Evolutionary conservation across 2,329 filamentous ascomycete species (phyloP), one percentile per base, ranked within the genome.

Genomic region (Fusarium sp.): DNA sequence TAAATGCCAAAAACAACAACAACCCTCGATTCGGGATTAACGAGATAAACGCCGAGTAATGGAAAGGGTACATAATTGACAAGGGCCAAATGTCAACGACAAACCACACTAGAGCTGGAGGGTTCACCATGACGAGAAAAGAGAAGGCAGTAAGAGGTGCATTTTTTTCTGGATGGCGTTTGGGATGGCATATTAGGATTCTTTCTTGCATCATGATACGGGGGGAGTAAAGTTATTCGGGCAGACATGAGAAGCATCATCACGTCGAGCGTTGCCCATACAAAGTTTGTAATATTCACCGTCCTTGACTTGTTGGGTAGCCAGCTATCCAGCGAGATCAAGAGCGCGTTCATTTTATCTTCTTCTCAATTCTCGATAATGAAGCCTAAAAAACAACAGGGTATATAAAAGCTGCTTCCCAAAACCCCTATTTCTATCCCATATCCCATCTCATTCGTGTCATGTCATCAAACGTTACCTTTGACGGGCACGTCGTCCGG

Each of bases 401-500:
- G 76, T 77, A 76, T 77, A 75, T 76, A 71, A 68, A 50, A 58
- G 73, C 67, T 75, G 59, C 39, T 72, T 63, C 29, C 60, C 64
- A 65, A 58, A 66, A 67, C 33, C 54, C 41, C 75, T 43, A 58
- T 65, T 65, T 45, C 33, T 43, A 48, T 48, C 33, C 45, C 29
- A 4, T 39, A 18, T 29, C 2, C 24, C 48, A 52, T 33, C 74
- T 56, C 72, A 61, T 16, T 71, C 69, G 57, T 67, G 54, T 68
- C 52, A 59, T 24, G 37, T 72, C 58, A 62, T 69, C 29, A 60
- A 56, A 56, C 78, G 22, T 35, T 72, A 75, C 20, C 77, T 65
- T 54, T 81, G 77, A 61, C 81, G 76, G 31, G 79, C 76, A 14
- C 86, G 83, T 65, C 84, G 83, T 11, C 84, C 77, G 16, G 85